Percentiles rank a stretch among this genome's conserved stretches.
Evolutionary conservation across 805 yeast genomes (phyloP).

Genomic region (Kodamaea kakaduensis): DNA sequence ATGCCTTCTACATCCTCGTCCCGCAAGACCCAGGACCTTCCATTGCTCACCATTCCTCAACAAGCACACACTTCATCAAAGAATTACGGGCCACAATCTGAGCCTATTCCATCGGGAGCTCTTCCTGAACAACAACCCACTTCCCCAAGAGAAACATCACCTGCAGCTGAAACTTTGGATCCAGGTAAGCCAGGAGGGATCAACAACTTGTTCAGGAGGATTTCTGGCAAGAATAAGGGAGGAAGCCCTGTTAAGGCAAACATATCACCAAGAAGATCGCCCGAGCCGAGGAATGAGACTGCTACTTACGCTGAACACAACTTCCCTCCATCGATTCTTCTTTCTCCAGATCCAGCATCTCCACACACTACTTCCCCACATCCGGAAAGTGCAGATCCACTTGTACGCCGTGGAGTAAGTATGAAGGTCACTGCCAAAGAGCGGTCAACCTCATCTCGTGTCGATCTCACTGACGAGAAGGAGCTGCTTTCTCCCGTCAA

Average conservation of each 20-base stretch:
- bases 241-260: slow-evolving; percentile 8
- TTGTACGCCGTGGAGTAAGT: slow-evolving; percentile 59
- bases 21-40: slow-evolving; percentile 15
- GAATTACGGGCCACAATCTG: slow-evolving; percentile 1
- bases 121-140: slow-evolving; percentile 28
- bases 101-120: background rate
- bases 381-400: slow-evolving; percentile 24
- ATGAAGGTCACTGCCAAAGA: slow-evolving; percentile 59
- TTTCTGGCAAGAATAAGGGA: slow-evolving; percentile 31
- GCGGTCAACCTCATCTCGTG: slow-evolving; percentile 27
- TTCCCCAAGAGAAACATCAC: slow-evolving; percentile 21
- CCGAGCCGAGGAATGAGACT: background rate
- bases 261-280: slow-evolving; percentile 1
- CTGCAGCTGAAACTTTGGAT: slow-evolving; percentile 28
- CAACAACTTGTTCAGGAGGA: slow-evolving; percentile 34
- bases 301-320: too few species aligned
- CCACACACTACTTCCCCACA: slow-evolving; percentile 7
- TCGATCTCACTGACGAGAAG: slow-evolving; percentile 9
- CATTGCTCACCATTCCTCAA: slow-evolving; percentile 30
- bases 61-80: slow-evolving; percentile 37
- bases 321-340: slow-evolving; percentile 7
- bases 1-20: too few species aligned
- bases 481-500: background rate
- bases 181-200: slow-evolving; percentile 27
- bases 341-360: slow-evolving; percentile 13